Conservation (phyloP, 2,329 filamentous ascomycete genomes). For the Sphaceloma murrayae region DNA sequence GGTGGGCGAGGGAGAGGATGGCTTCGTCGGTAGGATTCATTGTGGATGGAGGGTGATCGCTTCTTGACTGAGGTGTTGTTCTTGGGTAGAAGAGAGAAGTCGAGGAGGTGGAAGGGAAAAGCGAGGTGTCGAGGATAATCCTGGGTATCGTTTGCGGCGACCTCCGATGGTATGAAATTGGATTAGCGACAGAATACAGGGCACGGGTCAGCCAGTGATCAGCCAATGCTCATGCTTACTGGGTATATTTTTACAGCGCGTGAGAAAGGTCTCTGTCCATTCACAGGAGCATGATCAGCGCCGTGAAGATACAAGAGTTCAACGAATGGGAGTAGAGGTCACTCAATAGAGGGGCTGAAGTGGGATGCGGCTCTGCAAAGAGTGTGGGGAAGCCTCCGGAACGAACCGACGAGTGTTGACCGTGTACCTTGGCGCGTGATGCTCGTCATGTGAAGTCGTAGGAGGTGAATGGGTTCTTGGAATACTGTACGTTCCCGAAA, state of each 20-base stretch:
- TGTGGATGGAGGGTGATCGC: not conserved
- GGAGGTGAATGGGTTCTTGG: not conserved
- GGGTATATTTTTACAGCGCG: too few relatives aligned
- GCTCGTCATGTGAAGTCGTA: constrained; percentile 13
- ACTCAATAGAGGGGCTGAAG: constrained; percentile 7
- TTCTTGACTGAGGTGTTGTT: not conserved
- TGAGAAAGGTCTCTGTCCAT: too few relatives aligned
- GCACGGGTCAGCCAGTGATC: too few relatives aligned
- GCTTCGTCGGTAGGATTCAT: constrained; percentile 26
- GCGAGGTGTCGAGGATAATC: not conserved
- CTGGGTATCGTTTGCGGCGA: too few relatives aligned
- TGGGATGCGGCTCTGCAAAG: constrained; percentile 9
- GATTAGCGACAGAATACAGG: too few relatives aligned
- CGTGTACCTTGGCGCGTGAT: constrained; percentile 16
- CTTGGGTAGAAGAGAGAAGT: not conserved
- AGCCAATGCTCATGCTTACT: too few relatives aligned
- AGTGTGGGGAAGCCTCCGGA: constrained; percentile 5
- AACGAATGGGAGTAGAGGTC: too few relatives aligned
- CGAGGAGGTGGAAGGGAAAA: not conserved
- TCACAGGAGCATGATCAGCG: too few relatives aligned
- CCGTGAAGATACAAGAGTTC: too few relatives aligned
- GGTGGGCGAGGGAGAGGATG: constrained; percentile 42
- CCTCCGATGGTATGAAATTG: too few relatives aligned
- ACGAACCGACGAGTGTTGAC: constrained; percentile 10
- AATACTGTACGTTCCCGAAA: too few relatives aligned